Conservation (phyloP, 2,329 filamentous ascomycete genomes). For the Aspergillus intermedius region DNA sequence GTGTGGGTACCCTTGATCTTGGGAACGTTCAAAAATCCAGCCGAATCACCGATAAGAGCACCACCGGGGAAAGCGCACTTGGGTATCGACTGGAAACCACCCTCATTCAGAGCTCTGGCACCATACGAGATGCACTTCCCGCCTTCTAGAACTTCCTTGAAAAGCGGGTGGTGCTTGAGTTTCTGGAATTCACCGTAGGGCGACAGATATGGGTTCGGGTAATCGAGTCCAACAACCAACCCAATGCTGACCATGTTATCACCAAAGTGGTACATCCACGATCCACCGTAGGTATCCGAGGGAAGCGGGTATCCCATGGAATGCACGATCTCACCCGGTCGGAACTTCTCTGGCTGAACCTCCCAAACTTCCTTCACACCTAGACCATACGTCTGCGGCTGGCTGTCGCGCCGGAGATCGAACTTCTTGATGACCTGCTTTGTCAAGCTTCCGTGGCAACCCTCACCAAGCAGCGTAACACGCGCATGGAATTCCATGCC, state of each 20-base stretch:
- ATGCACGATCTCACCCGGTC: constrained; percentile 77
- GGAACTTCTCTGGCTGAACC: constrained; percentile 84
- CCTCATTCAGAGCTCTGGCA: constrained; percentile 84
- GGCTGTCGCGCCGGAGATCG: constrained; percentile 78
- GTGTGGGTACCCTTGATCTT: constrained; percentile 99
- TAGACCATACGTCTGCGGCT: constrained; percentile 90
- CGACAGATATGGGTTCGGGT: constrained; percentile 91
- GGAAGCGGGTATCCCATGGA: constrained; percentile 89
- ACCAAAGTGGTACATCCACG: constrained; percentile 99
- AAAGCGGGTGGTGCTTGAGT: constrained; percentile 95
- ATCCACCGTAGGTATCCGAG: constrained; percentile 85
- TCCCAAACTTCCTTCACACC: constrained; percentile 98
- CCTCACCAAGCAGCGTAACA: constrained; percentile 86
- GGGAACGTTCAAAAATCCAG: constrained; percentile 92
- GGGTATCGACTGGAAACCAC: constrained; percentile 94
- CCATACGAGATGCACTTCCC: constrained; percentile 97
- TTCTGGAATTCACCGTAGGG: constrained; percentile 97
- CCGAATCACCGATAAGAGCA: constrained; percentile 90
- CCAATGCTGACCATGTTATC: constrained; percentile 93
- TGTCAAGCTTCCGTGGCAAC: constrained; percentile 88
- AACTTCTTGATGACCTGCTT: constrained; percentile 96
- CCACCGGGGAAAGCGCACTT: constrained; percentile 95
- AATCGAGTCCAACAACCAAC: constrained; percentile 88
- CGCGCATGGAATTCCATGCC: constrained; percentile 98
- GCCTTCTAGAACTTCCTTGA: constrained; percentile 78